Evolutionary conservation across 225 moss, liverwort and hornwort species (phyloP).

Genomic region (Marchantia polymorpha): DNA sequence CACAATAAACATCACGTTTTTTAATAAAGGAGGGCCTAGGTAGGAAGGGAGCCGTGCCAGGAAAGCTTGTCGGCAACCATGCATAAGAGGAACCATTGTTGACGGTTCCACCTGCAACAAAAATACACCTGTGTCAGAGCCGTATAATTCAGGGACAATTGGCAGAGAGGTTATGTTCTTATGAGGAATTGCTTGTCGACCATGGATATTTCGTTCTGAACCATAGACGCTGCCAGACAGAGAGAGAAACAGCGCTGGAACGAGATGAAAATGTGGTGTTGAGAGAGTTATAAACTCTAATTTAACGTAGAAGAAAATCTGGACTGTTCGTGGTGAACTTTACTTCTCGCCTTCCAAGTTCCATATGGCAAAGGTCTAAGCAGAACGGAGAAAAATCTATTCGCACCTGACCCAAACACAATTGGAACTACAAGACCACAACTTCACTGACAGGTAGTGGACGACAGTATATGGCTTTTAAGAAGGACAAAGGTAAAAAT

Average conservation of each 20-base stretch:
- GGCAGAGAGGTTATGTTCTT: not conserved
- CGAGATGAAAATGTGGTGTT: not conserved
- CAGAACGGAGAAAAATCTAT: too few relatives aligned
- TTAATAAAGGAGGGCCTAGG: not conserved
- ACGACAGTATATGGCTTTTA: too few relatives aligned
- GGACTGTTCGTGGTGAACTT: not conserved
- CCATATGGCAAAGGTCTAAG: not conserved
- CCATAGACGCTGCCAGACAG: not conserved
- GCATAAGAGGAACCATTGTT: conserved; percentile 92
- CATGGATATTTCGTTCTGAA: not conserved
- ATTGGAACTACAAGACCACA: too few relatives aligned
- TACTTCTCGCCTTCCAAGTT: not conserved
- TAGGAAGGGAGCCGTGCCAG: conserved; percentile 50
- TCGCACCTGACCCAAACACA: too few relatives aligned
- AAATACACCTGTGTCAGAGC: not conserved
- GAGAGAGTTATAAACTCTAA: too few relatives aligned
- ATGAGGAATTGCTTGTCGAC: not conserved
- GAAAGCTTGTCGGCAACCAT: conserved; percentile 98
- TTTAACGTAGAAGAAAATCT: too few relatives aligned
- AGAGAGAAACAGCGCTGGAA: not conserved
- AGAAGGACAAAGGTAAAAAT: too few relatives aligned
- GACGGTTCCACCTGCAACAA: conserved; percentile 92
- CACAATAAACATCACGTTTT: not conserved
- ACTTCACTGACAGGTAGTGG: too few relatives aligned
- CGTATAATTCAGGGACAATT: not conserved